Conservation (phyloP, 495 filamentous ascomycete genomes). For the Xylaria intraflava region DNA sequence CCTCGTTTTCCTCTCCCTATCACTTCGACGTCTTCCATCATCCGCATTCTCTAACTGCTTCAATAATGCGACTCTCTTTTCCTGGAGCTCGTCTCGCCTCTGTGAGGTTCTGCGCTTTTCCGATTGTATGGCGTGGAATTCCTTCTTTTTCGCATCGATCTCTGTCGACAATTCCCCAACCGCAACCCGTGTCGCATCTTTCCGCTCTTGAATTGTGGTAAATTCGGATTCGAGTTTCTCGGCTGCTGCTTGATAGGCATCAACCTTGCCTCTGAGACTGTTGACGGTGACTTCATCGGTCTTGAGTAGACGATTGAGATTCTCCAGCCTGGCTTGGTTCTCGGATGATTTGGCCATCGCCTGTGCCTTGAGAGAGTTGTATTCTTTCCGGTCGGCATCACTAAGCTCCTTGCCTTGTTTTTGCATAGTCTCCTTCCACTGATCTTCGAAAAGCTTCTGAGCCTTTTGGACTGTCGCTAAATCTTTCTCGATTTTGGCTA, state of each 20-base stretch:
- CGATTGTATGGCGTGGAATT: constrained; percentile 75
- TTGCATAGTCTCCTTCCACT: constrained; percentile 75
- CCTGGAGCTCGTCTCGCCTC: constrained; percentile 78
- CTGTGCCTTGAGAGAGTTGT: constrained; percentile 76
- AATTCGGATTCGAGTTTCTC: constrained; percentile 69
- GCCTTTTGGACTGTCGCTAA: constrained; percentile 81
- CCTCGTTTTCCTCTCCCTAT: constrained; percentile 67
- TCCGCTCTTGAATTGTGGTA: constrained; percentile 59
- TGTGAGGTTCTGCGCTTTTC: constrained; percentile 74
- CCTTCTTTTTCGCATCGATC: constrained; percentile 85
- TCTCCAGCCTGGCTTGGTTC: constrained; percentile 77
- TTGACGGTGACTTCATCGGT: constrained; percentile 85
- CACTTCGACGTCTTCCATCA: constrained; percentile 72
- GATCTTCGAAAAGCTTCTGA: constrained; percentile 78
- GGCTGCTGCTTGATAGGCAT: constrained; percentile 63
- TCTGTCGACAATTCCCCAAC: constrained; percentile 65
- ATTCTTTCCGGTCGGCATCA: constrained; percentile 82
- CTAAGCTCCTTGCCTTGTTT: constrained; percentile 80
- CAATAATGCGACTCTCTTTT: constrained; percentile 77
- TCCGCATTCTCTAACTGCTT: constrained; percentile 75
- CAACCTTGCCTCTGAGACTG: constrained; percentile 79
- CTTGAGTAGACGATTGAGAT: constrained; percentile 74
- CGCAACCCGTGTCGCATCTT: constrained; percentile 47
- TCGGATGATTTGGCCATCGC: constrained; percentile 77
- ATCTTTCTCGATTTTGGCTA: constrained; percentile 70